Evolutionary conservation across 1,284 basidiomycete genomes (phyloP), one percentile per base, ranked within the genome.

Genomic region (Ceratobasidium sp.): DNA sequence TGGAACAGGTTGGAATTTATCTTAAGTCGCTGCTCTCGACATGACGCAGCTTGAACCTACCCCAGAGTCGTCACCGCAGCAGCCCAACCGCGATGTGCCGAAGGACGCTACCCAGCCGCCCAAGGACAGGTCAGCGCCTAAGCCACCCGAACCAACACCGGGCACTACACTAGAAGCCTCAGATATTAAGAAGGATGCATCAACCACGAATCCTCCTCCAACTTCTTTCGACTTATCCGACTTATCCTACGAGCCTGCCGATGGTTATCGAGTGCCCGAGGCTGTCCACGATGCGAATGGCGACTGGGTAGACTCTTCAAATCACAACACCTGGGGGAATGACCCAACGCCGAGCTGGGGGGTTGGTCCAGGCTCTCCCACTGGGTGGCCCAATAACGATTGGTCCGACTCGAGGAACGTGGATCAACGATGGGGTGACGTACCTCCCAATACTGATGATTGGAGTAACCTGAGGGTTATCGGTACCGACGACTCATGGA

Each of bases 21-120:
- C 27, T 22, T 6, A 41, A 33, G 8, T 22, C 31, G 19, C 29
- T 22, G 15, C 45, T 5, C 11, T 17, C 27, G 31, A 53, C 6
- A 66, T 66, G 63, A 66, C 63, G 9, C 63, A 66, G 47, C 63
- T 51, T 31, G 50, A 66, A 14, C 63, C 63, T 51, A 48, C 63
- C 47, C 48, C 33, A 8, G 48, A 66, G 7, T 47, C 63, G 15
- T 41, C 36, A 27, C 63, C 33, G 63, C 48, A 31, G 44, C 45
- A 47, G n/a, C 41, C 57, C 22, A 31, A 64, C 17, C 62, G 11
- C 36, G 36, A 41, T 41, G 36, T 41, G 36, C 36, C 36, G 11
- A 41, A 41, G 36, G 36, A 41, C 36, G 11, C 11, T 41, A 41
- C 36, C 50, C 50, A 51, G 19, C 50, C 6, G 50, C 6, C 50